Evolutionary conservation across 2,329 filamentous ascomycete genomes (phyloP).

Genomic region (Talaromyces sp.): DNA sequence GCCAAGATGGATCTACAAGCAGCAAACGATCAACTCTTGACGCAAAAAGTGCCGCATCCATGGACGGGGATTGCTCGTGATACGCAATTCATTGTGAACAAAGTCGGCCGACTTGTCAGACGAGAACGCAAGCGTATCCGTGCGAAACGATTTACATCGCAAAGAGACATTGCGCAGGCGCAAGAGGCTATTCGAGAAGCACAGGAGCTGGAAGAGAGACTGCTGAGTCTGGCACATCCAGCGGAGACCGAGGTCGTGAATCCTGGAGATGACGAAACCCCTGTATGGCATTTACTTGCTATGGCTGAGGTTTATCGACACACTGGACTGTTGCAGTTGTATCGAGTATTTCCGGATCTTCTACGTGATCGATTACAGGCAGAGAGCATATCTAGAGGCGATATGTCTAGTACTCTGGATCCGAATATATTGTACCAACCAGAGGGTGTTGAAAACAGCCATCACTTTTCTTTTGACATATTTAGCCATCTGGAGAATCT

Average conservation of each 20-base stretch:
- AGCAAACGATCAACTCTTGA: constrained; percentile 27
- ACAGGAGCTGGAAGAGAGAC: constrained; percentile 46
- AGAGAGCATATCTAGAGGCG: not conserved
- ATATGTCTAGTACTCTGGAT: not conserved
- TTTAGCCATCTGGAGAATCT: not conserved
- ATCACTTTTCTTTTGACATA: not conserved
- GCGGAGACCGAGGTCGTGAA: constrained; percentile 48
- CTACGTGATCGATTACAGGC: constrained; percentile 43
- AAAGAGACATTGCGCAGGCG: constrained; percentile 32
- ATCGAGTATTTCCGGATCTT: constrained; percentile 53
- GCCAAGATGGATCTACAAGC: constrained; percentile 21
- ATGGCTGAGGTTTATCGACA: constrained; percentile 54
- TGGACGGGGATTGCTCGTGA: constrained; percentile 41
- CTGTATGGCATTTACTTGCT: constrained; percentile 52
- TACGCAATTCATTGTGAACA: constrained; percentile 38
- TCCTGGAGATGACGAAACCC: constrained; percentile 52
- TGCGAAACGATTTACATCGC: constrained; percentile 36
- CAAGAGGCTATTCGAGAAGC: constrained; percentile 37
- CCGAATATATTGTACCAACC: not conserved
- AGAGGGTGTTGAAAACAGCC: not conserved
- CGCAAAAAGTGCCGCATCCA: constrained; percentile 38
- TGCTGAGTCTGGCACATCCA: constrained; percentile 48
- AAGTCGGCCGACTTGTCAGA: constrained; percentile 46
- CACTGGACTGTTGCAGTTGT: constrained; percentile 53
- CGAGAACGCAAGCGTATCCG: constrained; percentile 35